Conservation (phyloP, 345 rosid genomes). For the Psidium friedrichsthalianum region DNA sequence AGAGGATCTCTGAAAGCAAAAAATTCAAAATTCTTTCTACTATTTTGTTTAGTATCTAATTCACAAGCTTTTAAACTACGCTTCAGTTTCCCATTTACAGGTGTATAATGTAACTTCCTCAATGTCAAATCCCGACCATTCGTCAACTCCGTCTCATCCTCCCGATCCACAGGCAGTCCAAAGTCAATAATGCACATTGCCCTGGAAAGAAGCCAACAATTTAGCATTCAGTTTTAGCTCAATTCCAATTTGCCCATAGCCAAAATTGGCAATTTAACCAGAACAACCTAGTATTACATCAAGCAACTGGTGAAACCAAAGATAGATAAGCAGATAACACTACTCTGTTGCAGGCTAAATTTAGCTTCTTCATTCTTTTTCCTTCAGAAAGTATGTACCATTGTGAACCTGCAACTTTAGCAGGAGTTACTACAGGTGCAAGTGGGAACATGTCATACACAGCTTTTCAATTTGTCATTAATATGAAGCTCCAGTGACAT, state of each 20-base stretch:
- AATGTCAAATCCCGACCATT: constrained; percentile 27
- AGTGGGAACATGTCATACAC: neutral
- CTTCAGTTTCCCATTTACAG: constrained; percentile 36
- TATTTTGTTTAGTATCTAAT: constrained; percentile 30
- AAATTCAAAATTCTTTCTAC: constrained; percentile 66
- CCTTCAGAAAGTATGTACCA: neutral
- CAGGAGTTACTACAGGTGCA: neutral
- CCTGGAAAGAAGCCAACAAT: constrained; percentile 26
- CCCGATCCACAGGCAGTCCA: constrained; percentile 63
- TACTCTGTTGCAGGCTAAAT: neutral
- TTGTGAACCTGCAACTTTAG: neutral
- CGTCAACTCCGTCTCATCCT: constrained; percentile 37
- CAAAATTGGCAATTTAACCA: neutral
- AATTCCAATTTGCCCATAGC: neutral
- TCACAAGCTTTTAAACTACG: constrained; percentile 36
- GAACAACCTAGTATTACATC: neutral
- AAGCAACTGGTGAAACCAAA: neutral
- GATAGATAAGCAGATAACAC: neutral
- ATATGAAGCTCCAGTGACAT: neutral
- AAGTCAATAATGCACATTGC: constrained; percentile 85
- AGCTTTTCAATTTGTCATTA: neutral
- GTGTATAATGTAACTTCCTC: constrained; percentile 28
- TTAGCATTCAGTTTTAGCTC: neutral
- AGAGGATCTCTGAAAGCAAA: constrained; percentile 77
- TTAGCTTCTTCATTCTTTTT: neutral